Conservation (phyloP, 805 yeast genomes). For the Metschnikowia kofuensis region DNA sequence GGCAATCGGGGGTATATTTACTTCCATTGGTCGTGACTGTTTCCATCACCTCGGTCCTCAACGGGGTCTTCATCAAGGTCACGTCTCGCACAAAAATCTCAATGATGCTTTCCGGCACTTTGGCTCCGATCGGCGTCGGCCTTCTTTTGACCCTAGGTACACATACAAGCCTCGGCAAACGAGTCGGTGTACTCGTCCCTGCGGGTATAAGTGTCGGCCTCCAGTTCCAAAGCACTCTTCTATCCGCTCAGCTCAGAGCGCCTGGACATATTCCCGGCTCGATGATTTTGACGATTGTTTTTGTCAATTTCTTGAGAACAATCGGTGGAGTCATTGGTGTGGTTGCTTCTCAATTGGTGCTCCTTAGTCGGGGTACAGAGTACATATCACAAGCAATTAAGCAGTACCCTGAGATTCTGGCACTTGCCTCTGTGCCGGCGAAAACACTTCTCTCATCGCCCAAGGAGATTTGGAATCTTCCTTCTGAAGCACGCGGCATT, state of each 20-base stretch:
- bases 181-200: constrained; percentile 34
- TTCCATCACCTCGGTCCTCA: constrained; percentile 28
- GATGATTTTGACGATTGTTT: constrained; percentile 32
- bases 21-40: constrained; percentile 35
- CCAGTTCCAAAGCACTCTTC: constrained; percentile 33
- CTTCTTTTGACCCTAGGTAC: constrained; percentile 26
- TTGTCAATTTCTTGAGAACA: constrained; percentile 31
- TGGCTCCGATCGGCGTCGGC: constrained; percentile 36
- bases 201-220: constrained; percentile 36
- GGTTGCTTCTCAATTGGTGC: constrained; percentile 32
- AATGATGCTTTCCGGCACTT: constrained; percentile 27
- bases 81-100: constrained; percentile 30
- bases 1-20: constrained; percentile 36
- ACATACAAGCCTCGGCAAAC: constrained; percentile 19
- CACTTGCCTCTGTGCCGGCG: constrained; percentile 5
- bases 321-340: constrained; percentile 33
- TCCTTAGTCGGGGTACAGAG: constrained; percentile 9
- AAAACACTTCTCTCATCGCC: constrained; percentile 24
- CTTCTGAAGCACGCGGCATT: constrained; percentile 19
- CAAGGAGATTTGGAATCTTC: constrained; percentile 23
- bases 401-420: constrained; percentile 4
- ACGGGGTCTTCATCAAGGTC: constrained; percentile 29
- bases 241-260: constrained; percentile 37
- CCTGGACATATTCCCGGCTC: constrained; percentile 36
- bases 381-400: constrained; percentile 9